Evolutionary conservation across 768 basidiomycete species (phyloP).

Genomic region (Boletus eberwhitei): DNA sequence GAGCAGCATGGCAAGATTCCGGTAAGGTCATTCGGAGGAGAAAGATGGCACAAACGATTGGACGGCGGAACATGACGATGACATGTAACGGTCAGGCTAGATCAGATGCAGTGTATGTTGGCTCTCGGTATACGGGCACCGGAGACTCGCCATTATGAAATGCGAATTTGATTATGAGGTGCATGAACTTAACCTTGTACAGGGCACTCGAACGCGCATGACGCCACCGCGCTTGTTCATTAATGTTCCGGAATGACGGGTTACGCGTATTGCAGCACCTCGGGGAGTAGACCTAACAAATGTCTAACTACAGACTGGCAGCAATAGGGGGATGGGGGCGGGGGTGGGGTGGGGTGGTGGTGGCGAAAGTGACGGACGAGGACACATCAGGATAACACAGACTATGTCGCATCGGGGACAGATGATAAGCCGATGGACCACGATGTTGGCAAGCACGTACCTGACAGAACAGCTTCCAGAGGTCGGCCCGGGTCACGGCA

Average conservation of each 20-base stretch:
- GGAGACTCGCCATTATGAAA: slow-evolving; percentile 36
- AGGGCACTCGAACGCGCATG: slow-evolving; percentile 28
- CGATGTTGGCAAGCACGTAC: slow-evolving; percentile 25
- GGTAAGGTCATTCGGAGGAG: slow-evolving; percentile 50
- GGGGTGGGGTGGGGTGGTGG: not conserved
- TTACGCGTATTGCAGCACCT: slow-evolving; percentile 17
- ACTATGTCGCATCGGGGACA: slow-evolving; percentile 6
- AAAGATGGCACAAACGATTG: slow-evolving; percentile 39
- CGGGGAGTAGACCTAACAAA: slow-evolving; percentile 15
- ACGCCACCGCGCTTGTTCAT: slow-evolving; percentile 31
- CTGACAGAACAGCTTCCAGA: slow-evolving; percentile 14
- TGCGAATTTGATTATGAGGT: slow-evolving; percentile 42
- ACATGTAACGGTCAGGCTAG: slow-evolving; percentile 20
- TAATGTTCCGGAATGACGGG: slow-evolving; percentile 29
- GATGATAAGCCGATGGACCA: slow-evolving; percentile 23
- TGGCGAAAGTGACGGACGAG: slow-evolving; percentile 9
- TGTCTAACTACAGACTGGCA: slow-evolving; percentile 28
- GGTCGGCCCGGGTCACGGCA: slow-evolving; percentile 55
- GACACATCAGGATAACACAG: slow-evolving; percentile 28
- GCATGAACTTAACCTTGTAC: slow-evolving; percentile 38
- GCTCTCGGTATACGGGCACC: slow-evolving; percentile 30
- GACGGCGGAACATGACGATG: slow-evolving; percentile 28
- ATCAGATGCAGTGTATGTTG: slow-evolving; percentile 25
- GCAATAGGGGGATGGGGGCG: not conserved
- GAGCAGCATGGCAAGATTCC: slow-evolving; percentile 52